A percentile compares a stretch with the other conserved stretches of the same genome.
These are phyloP conservation scores for Eucalyptus viminalis DNA, from an alignment of 345 rosid genomes.

Conservation along the genomic window DNA sequence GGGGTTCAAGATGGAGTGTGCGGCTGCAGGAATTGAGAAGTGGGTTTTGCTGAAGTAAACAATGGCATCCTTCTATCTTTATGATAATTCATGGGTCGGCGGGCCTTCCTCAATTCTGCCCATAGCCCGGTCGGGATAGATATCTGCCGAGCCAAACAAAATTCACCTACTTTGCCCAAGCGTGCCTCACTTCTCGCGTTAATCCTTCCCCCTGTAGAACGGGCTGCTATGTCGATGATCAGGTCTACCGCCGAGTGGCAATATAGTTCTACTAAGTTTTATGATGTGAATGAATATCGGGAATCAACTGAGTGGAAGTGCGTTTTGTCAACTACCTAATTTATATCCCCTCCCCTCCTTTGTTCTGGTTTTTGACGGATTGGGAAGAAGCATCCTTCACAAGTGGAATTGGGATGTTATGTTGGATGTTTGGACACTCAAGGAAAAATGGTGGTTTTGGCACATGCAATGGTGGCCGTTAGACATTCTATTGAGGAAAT, in stretches of 20 bases:
- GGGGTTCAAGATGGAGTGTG: not conserved
- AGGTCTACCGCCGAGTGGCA: not conserved
- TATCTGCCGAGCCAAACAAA: not conserved
- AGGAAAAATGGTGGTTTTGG: not conserved
- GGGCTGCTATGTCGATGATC: not conserved
- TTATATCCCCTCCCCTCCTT: not conserved
- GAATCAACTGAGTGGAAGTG: not conserved
- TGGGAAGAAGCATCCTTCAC: not conserved
- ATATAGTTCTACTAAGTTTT: not conserved
- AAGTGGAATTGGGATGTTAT: not conserved
- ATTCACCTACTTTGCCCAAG: not conserved
- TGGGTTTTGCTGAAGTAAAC: not conserved
- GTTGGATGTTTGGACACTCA: not conserved
- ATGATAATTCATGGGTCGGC: not conserved
- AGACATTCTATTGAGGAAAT: not conserved
- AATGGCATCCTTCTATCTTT: not conserved
- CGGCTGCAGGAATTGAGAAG: not conserved
- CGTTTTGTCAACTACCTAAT: not conserved
- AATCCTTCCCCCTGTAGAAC: not conserved
- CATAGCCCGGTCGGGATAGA: not conserved
- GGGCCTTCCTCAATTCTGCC: not conserved
- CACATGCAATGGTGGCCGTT: not conserved
- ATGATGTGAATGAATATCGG: not conserved
- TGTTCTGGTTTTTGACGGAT: not conserved
- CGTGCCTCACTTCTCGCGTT: not conserved